These are phyloP conservation scores for Cladosporium sp. DNA, from an alignment of 2,329 filamentous ascomycete species.

Conservation along the genomic window DNA sequence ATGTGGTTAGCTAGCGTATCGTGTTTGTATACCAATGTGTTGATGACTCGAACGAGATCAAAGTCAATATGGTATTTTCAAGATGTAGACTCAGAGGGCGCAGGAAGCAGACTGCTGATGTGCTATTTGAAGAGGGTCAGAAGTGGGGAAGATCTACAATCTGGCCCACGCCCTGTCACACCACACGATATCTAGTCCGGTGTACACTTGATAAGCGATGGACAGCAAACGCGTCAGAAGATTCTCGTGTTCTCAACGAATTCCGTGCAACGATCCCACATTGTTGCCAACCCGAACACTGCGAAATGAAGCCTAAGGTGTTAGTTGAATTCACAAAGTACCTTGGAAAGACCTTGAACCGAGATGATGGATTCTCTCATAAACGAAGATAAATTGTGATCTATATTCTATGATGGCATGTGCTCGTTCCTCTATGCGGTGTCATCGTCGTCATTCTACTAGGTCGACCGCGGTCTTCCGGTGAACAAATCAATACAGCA, in stretches of 20 bases:
- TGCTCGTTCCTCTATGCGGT: not conserved
- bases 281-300: too few relatives aligned
- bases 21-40: not conserved
- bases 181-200: not conserved
- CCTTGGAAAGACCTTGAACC: not conserved
- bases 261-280: too few relatives aligned
- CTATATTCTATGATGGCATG: not conserved
- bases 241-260: too few relatives aligned
- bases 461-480: not conserved
- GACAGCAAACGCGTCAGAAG: not conserved
- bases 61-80: not conserved
- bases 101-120: not conserved
- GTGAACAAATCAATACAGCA: slow-evolving; percentile 22
- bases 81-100: not conserved
- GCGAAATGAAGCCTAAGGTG: not conserved
- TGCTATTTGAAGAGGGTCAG: not conserved
- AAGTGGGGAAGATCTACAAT: not conserved
- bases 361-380: not conserved
- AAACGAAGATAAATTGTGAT: not conserved
- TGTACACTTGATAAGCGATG: not conserved
- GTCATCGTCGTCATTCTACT: not conserved
- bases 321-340: not conserved
- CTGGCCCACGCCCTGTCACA: not conserved
- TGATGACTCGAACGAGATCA: not conserved
- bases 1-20: not conserved